These are phyloP conservation scores for Arabis hirsuta DNA, from an alignment of 345 rosid genomes.

Conservation along the genomic window DNA sequence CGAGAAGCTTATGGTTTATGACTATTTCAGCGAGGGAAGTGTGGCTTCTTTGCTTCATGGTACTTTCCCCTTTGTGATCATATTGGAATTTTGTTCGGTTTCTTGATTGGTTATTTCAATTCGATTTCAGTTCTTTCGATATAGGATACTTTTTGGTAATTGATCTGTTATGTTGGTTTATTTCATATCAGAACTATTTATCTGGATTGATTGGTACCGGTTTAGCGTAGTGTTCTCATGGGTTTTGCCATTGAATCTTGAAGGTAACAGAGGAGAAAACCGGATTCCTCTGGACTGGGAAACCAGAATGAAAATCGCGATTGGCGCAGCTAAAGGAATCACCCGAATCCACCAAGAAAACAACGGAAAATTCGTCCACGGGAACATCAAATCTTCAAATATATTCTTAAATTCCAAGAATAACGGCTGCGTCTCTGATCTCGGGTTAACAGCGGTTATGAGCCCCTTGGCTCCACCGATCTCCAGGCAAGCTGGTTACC, in stretches of 20 bases:
- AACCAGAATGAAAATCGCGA: constrained; percentile 72
- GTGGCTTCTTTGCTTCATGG: constrained; percentile 82
- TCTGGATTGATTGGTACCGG: too few relatives aligned
- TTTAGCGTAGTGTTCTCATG: too few relatives aligned
- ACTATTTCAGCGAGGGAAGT: constrained; percentile 73
- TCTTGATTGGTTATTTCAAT: too few relatives aligned
- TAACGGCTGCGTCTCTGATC: constrained; percentile 83
- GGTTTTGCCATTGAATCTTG: neutral
- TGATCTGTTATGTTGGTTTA: too few relatives aligned
- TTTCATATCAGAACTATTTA: too few relatives aligned
- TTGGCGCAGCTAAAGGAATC: constrained; percentile 92
- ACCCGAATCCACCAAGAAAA: constrained; percentile 72
- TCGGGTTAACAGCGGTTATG: constrained; percentile 81
- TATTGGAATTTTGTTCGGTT: too few relatives aligned
- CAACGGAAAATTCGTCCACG: constrained; percentile 78
- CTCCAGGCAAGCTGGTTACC: constrained; percentile 91
- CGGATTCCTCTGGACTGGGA: constrained; percentile 79
- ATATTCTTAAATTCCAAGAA: constrained; percentile 70
- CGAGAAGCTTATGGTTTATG: constrained; percentile 93
- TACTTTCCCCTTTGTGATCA: constrained; percentile 39
- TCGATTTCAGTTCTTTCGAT: too few relatives aligned
- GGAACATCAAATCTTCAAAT: constrained; percentile 93
- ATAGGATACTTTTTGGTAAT: too few relatives aligned
- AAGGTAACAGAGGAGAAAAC: constrained; percentile 70
- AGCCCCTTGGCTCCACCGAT: constrained; percentile 72